phyloP scores from a whole-genome alignment of 805 yeast species.

The Candida boleticola region DNA sequence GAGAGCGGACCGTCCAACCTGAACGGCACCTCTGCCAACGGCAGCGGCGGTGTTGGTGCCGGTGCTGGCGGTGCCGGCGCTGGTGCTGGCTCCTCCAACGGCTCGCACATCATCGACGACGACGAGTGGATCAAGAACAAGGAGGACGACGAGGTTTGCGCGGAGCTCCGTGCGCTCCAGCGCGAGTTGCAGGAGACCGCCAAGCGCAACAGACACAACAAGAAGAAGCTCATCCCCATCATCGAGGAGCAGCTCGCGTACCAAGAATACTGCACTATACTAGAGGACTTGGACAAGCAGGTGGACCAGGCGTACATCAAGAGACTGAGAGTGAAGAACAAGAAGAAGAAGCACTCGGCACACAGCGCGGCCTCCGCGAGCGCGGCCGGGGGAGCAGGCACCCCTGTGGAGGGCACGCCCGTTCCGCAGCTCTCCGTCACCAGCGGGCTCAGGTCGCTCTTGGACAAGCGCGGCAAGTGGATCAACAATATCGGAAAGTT shows the following conservation, averaged over 20 bases:
- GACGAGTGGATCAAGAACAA: constrained; percentile 74
- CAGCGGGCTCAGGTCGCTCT: constrained; percentile 70
- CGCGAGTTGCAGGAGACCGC: constrained; percentile 60
- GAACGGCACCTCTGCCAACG: constrained; percentile 14
- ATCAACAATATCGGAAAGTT: constrained; percentile 84
- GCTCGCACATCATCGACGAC: constrained; percentile 37
- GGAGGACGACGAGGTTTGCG: constrained; percentile 93
- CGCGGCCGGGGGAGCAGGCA: constrained; percentile 26
- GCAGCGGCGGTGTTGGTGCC: constrained; percentile 6
- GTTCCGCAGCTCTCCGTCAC: constrained; percentile 54
- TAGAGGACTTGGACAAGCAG: constrained; percentile 94
- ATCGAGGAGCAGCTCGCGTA: constrained; percentile 89
- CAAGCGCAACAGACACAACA: constrained; percentile 63
- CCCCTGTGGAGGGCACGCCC: constrained; percentile 18
- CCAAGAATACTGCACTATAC: constrained; percentile 86
- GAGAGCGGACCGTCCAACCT: constrained; percentile 11
- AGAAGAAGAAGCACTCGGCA: constrained; percentile 50
- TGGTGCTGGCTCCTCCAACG: not conserved
- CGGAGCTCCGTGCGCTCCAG: constrained; percentile 76
- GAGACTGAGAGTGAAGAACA: constrained; percentile 72
- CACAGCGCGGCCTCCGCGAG: constrained; percentile 9
- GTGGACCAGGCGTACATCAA: constrained; percentile 91
- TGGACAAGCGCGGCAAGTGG: constrained; percentile 90
- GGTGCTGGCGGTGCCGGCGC: constrained; percentile 11
- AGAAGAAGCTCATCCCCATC: constrained; percentile 62